Percentiles rank a stretch among this genome's conserved stretches.
Conservation (phyloP, 1,284 basidiomycete genomes). For the Cutaneotrichosporon sp. region DNA sequence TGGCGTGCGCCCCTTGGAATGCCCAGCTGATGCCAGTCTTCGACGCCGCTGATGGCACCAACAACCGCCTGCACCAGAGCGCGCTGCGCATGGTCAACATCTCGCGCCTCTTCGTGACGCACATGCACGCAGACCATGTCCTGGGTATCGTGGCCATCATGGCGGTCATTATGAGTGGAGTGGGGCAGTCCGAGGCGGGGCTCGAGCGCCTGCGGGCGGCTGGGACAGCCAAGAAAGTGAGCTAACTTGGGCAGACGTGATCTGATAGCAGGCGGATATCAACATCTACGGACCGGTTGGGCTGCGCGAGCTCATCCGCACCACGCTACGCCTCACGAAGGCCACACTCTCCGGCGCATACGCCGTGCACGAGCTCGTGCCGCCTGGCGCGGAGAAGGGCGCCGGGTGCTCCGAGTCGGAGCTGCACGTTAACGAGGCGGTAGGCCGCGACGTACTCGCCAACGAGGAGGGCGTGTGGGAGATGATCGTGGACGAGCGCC, state of each 20-base stretch:
- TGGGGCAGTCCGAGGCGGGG: constrained; percentile 48
- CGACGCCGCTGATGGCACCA: constrained; percentile 84
- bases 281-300: constrained; percentile 82
- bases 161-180: constrained; percentile 61
- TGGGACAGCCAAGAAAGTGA: constrained; percentile 42
- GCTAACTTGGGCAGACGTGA: constrained; percentile 1
- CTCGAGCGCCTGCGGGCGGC: constrained; percentile 34
- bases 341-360: constrained; percentile 67
- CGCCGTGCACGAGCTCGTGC: constrained; percentile 77
- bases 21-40: constrained; percentile 62
- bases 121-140: constrained; percentile 84
- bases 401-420: constrained; percentile 58
- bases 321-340: constrained; percentile 67
- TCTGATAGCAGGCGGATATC: constrained; percentile 57
- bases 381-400: constrained; percentile 56
- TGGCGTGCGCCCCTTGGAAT: constrained; percentile 43
- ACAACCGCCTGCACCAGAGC: constrained; percentile 70
- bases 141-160: constrained; percentile 76
- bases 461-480: constrained; percentile 71
- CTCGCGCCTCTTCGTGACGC: constrained; percentile 78
- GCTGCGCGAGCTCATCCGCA: constrained; percentile 73
- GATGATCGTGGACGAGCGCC: constrained; percentile 54
- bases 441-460: constrained; percentile 65
- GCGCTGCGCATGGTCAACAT: constrained; percentile 62
- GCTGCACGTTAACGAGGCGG: constrained; percentile 66